Conservation (phyloP, 2,329 filamentous ascomycete species). For the Diplodia mutila region DNA sequence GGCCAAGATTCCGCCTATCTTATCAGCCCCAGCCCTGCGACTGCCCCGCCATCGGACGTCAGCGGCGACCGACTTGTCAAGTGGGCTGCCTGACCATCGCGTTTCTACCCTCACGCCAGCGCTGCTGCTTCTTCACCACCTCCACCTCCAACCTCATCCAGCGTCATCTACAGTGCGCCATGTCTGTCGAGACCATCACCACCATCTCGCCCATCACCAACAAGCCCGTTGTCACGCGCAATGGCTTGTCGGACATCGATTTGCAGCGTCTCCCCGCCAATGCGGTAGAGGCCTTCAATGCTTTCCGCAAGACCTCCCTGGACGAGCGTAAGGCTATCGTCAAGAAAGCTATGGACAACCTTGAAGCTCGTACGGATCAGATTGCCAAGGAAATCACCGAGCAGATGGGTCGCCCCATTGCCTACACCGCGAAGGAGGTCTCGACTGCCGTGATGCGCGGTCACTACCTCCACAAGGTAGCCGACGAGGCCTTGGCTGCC, state of each 20-base stretch:
- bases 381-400: slow-evolving; percentile 83
- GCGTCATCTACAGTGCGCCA: slow-evolving; percentile 33
- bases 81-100: background rate
- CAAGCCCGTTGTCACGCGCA: slow-evolving; percentile 77
- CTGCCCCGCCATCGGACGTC: slow-evolving; percentile 22
- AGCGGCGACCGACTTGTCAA: slow-evolving; percentile 5
- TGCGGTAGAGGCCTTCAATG: slow-evolving; percentile 75
- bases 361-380: slow-evolving; percentile 74
- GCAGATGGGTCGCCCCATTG: slow-evolving; percentile 94
- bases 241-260: slow-evolving; percentile 72
- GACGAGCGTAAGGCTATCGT: slow-evolving; percentile 78
- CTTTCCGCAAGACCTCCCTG: slow-evolving; percentile 75
- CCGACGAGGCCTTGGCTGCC: slow-evolving; percentile 75
- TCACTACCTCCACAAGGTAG: slow-evolving; percentile 84
- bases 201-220: slow-evolving; percentile 93
- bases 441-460: slow-evolving; percentile 82
- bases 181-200: slow-evolving; percentile 63
- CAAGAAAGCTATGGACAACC: slow-evolving; percentile 73
- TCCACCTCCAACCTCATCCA: background rate
- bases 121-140: background rate
- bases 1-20: slow-evolving; percentile 21
- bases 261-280: slow-evolving; percentile 71
- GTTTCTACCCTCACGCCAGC: background rate
- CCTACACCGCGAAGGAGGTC: slow-evolving; percentile 82
- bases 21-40: background rate